phyloP scores from a whole-genome alignment of 2,329 filamentous ascomycete genomes.

The Diaporthe aspalathi region DNA sequence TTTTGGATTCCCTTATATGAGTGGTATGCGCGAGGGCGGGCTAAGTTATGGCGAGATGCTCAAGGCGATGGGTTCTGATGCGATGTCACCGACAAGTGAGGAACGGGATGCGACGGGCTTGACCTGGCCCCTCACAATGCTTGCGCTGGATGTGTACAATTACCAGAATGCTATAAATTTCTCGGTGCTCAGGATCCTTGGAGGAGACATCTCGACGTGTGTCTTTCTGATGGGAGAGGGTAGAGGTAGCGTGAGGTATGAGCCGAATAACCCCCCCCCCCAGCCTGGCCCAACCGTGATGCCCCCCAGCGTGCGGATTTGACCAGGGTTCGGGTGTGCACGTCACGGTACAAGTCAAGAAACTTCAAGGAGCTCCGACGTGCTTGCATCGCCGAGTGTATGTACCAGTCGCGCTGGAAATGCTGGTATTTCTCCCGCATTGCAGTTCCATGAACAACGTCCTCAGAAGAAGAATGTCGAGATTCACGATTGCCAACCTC shows the following conservation, averaged over 20 bases:
- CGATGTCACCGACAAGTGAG: neutral
- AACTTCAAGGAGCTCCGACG: neutral
- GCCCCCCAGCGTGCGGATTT: no score
- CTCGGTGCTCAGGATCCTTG: no score
- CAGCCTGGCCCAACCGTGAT: no score
- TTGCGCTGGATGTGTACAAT: no score
- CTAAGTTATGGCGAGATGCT: neutral
- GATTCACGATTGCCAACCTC: slow-evolving; percentile 64
- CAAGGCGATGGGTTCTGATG: neutral
- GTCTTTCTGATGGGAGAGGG: neutral
- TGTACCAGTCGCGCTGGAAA: neutral
- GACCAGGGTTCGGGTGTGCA: slow-evolving; percentile 1
- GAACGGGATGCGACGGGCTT: neutral
- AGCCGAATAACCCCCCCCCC: no score
- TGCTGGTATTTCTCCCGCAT: neutral
- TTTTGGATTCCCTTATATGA: neutral
- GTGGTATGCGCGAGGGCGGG: neutral
- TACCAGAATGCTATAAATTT: no score
- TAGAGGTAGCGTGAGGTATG: neutral
- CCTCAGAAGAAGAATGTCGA: slow-evolving; percentile 37
- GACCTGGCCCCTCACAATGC: neutral
- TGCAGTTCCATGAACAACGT: slow-evolving; percentile 31
- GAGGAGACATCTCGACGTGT: neutral
- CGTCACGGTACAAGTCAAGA: neutral
- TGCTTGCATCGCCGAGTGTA: neutral